phyloP scores from a whole-genome alignment of 331 rosid genomes.

The Malus hybrid region DNA sequence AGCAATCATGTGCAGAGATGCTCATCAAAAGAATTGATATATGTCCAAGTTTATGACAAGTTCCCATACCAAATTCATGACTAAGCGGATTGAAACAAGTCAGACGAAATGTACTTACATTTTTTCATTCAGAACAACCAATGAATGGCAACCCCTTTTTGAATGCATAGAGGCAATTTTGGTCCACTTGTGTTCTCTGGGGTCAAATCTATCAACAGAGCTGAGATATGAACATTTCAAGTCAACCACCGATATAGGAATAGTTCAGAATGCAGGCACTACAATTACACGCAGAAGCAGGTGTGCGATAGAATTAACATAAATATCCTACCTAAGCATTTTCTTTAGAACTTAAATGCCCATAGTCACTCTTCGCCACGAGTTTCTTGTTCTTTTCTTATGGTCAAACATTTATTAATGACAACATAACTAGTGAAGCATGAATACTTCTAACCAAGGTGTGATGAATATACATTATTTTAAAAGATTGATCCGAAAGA shows the following conservation, averaged over 20 bases:
- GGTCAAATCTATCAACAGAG: conserved; percentile 79
- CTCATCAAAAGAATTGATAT: not conserved
- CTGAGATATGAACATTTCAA: conserved; percentile 28
- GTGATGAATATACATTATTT: no score
- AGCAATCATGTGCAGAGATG: not conserved
- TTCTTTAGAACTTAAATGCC: no score
- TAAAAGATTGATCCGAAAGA: no score
- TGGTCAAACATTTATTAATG: no score
- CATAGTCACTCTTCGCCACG: no score
- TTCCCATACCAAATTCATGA: not conserved
- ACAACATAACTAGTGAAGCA: no score
- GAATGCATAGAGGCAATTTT: conserved; percentile 42
- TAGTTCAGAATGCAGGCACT: not conserved
- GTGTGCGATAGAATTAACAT: no score
- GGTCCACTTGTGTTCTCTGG: conserved; percentile 76
- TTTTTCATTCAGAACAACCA: conserved; percentile 30
- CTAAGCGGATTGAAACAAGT: not conserved
- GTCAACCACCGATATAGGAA: not conserved
- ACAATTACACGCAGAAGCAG: no score
- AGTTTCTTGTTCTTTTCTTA: no score
- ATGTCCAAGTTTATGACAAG: not conserved
- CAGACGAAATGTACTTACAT: conserved; percentile 21
- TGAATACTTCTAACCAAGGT: no score
- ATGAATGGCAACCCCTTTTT: conserved; percentile 37
- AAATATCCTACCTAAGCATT: no score